Percentiles rank a stretch among this genome's conserved stretches.
Conservation (phyloP, 2,329 filamentous ascomycete species). For the Ophiostoma sp. region DNA sequence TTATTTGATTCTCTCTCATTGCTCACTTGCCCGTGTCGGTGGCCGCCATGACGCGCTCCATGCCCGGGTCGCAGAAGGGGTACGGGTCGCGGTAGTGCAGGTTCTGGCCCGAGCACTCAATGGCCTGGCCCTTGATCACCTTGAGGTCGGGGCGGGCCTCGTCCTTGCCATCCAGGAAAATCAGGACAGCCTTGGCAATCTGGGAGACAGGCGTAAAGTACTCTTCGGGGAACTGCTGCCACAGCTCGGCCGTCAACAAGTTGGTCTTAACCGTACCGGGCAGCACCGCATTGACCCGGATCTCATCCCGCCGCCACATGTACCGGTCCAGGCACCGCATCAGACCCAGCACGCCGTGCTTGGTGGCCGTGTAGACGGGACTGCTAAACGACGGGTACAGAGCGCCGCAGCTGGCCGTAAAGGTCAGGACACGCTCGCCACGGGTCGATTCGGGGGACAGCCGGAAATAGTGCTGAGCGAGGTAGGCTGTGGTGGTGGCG, state of each 20-base stretch:
- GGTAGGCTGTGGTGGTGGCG: slow-evolving; percentile 42
- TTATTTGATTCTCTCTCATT: neutral
- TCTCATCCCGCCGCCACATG: slow-evolving; percentile 33
- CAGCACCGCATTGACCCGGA: slow-evolving; percentile 39
- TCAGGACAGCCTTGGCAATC: slow-evolving; percentile 21
- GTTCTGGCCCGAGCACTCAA: slow-evolving; percentile 23
- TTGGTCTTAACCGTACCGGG: slow-evolving; percentile 39
- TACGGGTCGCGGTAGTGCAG: slow-evolving; percentile 19
- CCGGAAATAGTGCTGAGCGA: slow-evolving; percentile 46
- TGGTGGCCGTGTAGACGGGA: slow-evolving; percentile 39
- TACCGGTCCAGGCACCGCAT: slow-evolving; percentile 37
- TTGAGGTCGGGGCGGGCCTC: neutral
- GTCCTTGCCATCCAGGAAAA: slow-evolving; percentile 22
- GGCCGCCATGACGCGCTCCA: slow-evolving; percentile 20
- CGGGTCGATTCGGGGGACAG: slow-evolving; percentile 28
- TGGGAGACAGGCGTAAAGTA: slow-evolving; percentile 33
- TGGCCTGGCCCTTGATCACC: slow-evolving; percentile 19
- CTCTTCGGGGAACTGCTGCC: slow-evolving; percentile 37
- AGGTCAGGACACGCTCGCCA: slow-evolving; percentile 33
- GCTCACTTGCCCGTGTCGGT: slow-evolving; percentile 26
- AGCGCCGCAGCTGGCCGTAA: slow-evolving; percentile 37
- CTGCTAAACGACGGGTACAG: slow-evolving; percentile 36
- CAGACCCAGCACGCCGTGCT: slow-evolving; percentile 39
- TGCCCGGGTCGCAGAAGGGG: slow-evolving; percentile 21
- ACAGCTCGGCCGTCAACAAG: slow-evolving; percentile 34